Evolutionary conservation across 805 yeast genomes (phyloP).

Genomic region (Pichia deserticola): DNA sequence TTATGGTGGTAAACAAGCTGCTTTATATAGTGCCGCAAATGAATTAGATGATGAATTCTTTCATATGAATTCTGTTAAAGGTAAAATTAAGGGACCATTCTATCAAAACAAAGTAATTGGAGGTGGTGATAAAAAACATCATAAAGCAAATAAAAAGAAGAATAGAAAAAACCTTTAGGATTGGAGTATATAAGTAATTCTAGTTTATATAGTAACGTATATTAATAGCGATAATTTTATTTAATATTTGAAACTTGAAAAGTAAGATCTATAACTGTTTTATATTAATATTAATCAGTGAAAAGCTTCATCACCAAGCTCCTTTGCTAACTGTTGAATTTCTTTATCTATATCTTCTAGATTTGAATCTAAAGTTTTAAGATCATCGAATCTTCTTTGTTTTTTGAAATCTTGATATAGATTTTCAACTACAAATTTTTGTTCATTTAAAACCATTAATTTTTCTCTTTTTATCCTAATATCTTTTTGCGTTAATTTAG

Average conservation of each 20-base stretch:
- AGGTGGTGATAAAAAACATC: slow-evolving; percentile 72
- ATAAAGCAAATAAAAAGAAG: slow-evolving; percentile 36
- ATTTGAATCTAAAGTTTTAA: slow-evolving; percentile 51
- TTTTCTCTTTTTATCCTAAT: slow-evolving; percentile 60
- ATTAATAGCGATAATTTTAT: too few species aligned
- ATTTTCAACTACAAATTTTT: slow-evolving; percentile 59
- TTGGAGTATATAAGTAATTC: too few species aligned
- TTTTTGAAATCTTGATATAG: slow-evolving; percentile 56
- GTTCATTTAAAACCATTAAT: slow-evolving; percentile 83
- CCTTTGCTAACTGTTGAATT: slow-evolving; percentile 36
- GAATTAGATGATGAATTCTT: slow-evolving; percentile 86
- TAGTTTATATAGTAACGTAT: too few species aligned
- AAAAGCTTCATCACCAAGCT: slow-evolving; percentile 49
- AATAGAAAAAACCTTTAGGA: slow-evolving; percentile 5
- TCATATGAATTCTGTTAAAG: slow-evolving; percentile 55
- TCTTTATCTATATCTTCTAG: slow-evolving; percentile 48
- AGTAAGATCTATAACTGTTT: too few species aligned
- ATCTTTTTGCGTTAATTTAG: slow-evolving; percentile 38
- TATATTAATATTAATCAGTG: background rate
- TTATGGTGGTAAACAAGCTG: slow-evolving; percentile 81
- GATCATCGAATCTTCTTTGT: slow-evolving; percentile 71
- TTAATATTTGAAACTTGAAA: too few species aligned
- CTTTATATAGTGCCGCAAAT: slow-evolving; percentile 67
- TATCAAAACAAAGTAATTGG: slow-evolving; percentile 46
- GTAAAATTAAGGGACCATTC: slow-evolving; percentile 64